Evolutionary conservation across 768 basidiomycete genomes (phyloP), one percentile per base, ranked within the genome.

Genomic region (Phallus indusiatus): DNA sequence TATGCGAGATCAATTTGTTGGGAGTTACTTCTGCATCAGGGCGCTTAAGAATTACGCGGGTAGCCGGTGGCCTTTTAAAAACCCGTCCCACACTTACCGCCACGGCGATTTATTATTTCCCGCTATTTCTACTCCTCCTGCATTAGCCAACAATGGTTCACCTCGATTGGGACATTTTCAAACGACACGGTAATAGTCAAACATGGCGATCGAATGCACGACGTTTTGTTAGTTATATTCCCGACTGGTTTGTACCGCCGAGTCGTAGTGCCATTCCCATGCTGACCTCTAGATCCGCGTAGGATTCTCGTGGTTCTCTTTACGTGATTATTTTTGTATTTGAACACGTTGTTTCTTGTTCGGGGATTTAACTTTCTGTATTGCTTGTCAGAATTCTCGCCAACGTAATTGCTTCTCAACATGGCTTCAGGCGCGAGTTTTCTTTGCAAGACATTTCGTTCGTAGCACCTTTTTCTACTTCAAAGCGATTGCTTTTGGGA

Each of bases 401-500:
- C 17, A 33, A 59, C 24, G 18, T 42, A 11, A 71, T 91, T 14
- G 76, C 88, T 65, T 69, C 72, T 18, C 72, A 91, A 9, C 74
- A 82, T 55, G 90, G 90, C 7, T 94, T 84, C 71, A 77, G 83
- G 68, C 74, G 94, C 60, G 76, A 80, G 46, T 95, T 95, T 70
- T 91, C 89, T 1, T 71, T 93, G 22, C 71, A 76, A 47, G 92
- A 95, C 72, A 82, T 81, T n/a, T 82, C 88, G 85, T 90, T 65
- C 64, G 85, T 75, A 46, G 60, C 54, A n/a, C n/a, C n/a, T 21
- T 28, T 53, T 53, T 52, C 12, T 16, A 34, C 36, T n/a, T 21
- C n/a, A 21, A 57, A n/a, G 9, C 2, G n/a, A 42, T 42, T n/a
- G 42, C 42, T 42, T 2, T 42, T 42, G 47, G 14, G 12, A 42